Base-by-base conservation (phyloP, 192 early-diverging fungal species). In the Entrophospora sp. region DNA sequence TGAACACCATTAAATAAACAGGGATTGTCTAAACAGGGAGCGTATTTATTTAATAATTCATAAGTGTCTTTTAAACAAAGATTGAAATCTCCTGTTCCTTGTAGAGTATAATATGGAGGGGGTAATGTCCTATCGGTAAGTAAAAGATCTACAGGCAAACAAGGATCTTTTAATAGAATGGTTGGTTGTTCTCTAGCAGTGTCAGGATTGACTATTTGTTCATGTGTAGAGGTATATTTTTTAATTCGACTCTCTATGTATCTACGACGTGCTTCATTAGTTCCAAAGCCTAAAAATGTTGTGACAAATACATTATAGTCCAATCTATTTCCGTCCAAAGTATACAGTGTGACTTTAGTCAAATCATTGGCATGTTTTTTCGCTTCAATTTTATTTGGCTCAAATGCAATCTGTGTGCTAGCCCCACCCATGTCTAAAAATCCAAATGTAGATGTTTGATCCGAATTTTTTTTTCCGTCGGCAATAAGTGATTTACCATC, bases 381-480 rank as follows among this genome's bases (percentile, higher is more conserved):
- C 4, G 83, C 83, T 43, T 87, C 80, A 12, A 73, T 46, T 7
- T 71, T 74, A 13, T 87, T 77, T 2, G 96, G 94, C 68, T 93
- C 90, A 81, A 97, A 99, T 0, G 94, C 93, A 68, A 99, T 98
- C 75, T 99, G 97, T 12, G 93, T 85, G 31, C 88, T 91, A 13
- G 93, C 93, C 0, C 93, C 93, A 44, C 95, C 96, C 94, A 99
- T 95, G 66, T 99, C 97, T 61, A 99, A 67, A 63, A 98, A 93
- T 0, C 91, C 91, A 68, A 85, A 86, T 0, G 91, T 91, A 5
- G 70, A 70, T 22, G 70, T 72, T 55, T 81, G 64, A n/a, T n/a
- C n/a, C n/a, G n/a, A n/a, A n/a, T n/a, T n/a, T 37, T 64, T 64
- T n/a, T 8, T 32, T 31, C 1, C 27, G 4, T 37, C 56, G 8